phyloP scores from a whole-genome alignment of 441 rosid genomes.

The Macaranga tanarius region DNA sequence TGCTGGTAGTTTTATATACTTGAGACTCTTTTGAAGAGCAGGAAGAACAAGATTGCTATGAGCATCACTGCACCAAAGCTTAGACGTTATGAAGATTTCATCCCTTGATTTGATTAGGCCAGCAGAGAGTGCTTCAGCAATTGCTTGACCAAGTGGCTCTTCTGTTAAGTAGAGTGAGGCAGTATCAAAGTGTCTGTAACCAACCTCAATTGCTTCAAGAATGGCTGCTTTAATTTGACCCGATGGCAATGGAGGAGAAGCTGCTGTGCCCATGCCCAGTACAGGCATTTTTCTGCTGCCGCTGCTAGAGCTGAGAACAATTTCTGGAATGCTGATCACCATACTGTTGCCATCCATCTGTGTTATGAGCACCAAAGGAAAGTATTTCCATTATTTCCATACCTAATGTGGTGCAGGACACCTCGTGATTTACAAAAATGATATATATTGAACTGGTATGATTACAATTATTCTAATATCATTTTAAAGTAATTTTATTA shows the following conservation, averaged over 20 bases:
- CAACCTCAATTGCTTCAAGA: slow-evolving; percentile 13
- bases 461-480: no score
- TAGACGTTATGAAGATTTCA: neutral
- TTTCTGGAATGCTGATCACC: neutral
- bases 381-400: no score
- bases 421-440: no score
- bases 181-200: slow-evolving; percentile 21
- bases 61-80: slow-evolving; percentile 17
- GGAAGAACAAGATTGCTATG: slow-evolving; percentile 17
- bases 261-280: slow-evolving; percentile 20
- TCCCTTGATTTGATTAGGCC: neutral
- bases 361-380: neutral
- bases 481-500: no score
- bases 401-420: no score
- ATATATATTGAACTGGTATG: no score
- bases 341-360: neutral
- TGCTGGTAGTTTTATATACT: neutral
- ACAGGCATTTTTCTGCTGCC: slow-evolving; percentile 8
- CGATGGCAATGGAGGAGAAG: neutral
- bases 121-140: slow-evolving; percentile 5
- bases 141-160: slow-evolving; percentile 12
- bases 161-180: slow-evolving; percentile 6
- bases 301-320: neutral
- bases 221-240: neutral
- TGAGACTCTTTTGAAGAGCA: slow-evolving; percentile 11